A percentile compares a stretch with the other conserved stretches of the same genome.
Evolutionary conservation across 139 green algal genomes (phyloP).

Genomic region (Tetradesmus obliquus): DNA sequence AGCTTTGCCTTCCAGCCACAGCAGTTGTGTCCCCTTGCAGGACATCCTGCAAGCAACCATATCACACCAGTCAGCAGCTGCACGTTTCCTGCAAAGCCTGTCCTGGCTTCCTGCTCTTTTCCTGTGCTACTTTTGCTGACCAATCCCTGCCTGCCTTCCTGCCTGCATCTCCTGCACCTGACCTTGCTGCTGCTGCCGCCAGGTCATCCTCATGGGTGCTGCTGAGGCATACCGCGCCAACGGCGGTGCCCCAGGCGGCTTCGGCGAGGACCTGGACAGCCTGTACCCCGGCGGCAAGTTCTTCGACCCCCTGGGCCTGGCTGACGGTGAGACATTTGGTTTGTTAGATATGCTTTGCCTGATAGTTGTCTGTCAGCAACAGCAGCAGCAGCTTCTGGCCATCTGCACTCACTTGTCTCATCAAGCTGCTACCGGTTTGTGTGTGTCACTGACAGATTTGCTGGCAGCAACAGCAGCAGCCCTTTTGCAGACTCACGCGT

Average conservation of each 20-base stretch:
- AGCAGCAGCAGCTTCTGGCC: no score
- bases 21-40: background rate
- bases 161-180: background rate
- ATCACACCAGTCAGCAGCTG: background rate
- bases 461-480: no score
- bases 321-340: constrained; percentile 67
- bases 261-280: constrained; percentile 58
- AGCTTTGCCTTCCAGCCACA: background rate
- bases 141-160: background rate
- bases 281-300: constrained; percentile 71
- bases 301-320: constrained; percentile 95
- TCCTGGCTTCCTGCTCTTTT: background rate
- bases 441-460: no score
- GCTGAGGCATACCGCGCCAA: constrained; percentile 83
- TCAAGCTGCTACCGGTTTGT: no score
- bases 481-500: no score
- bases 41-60: background rate
- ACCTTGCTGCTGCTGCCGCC: constrained; percentile 56
- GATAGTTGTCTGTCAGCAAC: no score
- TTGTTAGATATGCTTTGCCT: background rate
- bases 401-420: no score
- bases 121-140: background rate
- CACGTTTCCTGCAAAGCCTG: background rate
- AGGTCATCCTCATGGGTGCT: constrained; percentile 83
- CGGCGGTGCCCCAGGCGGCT: constrained; percentile 55